Conservation (phyloP, 495 filamentous ascomycete genomes). For the Chlorociboria aeruginascens region DNA sequence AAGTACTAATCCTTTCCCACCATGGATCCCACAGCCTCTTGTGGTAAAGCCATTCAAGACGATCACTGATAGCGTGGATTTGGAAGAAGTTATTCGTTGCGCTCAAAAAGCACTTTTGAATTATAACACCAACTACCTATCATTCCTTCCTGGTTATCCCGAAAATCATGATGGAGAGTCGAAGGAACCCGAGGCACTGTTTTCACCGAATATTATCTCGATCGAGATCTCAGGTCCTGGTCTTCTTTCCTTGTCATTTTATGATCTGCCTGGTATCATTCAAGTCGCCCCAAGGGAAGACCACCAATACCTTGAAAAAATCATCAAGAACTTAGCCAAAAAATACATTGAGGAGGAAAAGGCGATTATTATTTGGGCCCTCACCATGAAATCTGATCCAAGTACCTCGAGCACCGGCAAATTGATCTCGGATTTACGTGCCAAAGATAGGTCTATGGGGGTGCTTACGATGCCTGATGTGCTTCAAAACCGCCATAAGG, state of each 20-base stretch:
- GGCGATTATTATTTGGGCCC: conserved; percentile 61
- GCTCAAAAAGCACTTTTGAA: conserved; percentile 68
- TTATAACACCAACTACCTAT: conserved; percentile 29
- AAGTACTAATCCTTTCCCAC: conserved; percentile 28
- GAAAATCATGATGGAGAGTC: conserved; percentile 19
- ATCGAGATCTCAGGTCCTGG: conserved; percentile 59
- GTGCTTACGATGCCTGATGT: conserved; percentile 76
- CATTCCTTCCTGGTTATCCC: conserved; percentile 30
- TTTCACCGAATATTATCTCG: conserved; percentile 66
- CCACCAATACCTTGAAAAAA: conserved; percentile 48
- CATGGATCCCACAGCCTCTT: conserved; percentile 24
- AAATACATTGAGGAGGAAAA: conserved; percentile 51
- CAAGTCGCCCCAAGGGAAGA: conserved; percentile 33
- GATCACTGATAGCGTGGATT: conserved; percentile 6
- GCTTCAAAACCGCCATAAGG: conserved; percentile 35
- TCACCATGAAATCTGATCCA: conserved; percentile 63
- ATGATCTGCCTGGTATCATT: conserved; percentile 73
- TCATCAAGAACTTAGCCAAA: conserved; percentile 56
- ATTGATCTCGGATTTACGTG: conserved; percentile 46
- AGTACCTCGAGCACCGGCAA: conserved; percentile 58
- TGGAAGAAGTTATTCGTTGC: conserved; percentile 24
- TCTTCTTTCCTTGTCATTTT: conserved; percentile 62
- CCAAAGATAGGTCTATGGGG: conserved; percentile 52
- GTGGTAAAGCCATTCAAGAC: conserved; percentile 18
- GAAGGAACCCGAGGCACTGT: conserved; percentile 40